These are phyloP conservation scores for Funneliformis mosseae DNA, from an alignment of 192 early-diverging fungal genomes.

Conservation along the genomic window DNA sequence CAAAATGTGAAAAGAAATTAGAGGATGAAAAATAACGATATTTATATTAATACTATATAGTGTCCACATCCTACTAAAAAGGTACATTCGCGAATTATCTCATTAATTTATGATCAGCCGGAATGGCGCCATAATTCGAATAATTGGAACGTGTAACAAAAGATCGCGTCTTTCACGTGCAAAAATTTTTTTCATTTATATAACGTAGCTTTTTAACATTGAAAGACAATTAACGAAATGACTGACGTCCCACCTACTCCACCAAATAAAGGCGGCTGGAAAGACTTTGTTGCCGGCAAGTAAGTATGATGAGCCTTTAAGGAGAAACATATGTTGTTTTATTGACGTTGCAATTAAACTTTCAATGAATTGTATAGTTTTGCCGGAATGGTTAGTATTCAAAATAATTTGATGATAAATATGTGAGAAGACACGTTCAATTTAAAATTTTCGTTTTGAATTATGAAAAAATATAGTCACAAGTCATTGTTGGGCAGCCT, in stretches of 20 bases:
- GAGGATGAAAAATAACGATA: no score
- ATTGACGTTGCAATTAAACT: neutral
- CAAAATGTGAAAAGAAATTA: no score
- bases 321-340: neutral
- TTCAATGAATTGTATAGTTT: slow-evolving; percentile 10
- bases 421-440: neutral
- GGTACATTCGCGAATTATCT: no score
- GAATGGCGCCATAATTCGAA: no score
- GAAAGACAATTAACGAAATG: slow-evolving; percentile 36
- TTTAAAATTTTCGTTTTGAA: neutral
- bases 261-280: slow-evolving; percentile 16
- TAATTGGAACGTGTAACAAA: no score
- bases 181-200: no score
- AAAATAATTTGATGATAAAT: neutral
- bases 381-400: slow-evolving; percentile 23
- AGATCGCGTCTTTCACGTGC: no score
- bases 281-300: slow-evolving; percentile 34
- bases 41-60: no score
- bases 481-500: slow-evolving; percentile 70
- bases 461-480: slow-evolving; percentile 33
- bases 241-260: neutral
- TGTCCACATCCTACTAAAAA: no score
- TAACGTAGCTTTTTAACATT: neutral
- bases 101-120: no score
- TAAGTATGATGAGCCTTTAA: neutral